Base-by-base conservation (phyloP, 257 asterid genomes). In the Solanum sparsipilum region DNA sequence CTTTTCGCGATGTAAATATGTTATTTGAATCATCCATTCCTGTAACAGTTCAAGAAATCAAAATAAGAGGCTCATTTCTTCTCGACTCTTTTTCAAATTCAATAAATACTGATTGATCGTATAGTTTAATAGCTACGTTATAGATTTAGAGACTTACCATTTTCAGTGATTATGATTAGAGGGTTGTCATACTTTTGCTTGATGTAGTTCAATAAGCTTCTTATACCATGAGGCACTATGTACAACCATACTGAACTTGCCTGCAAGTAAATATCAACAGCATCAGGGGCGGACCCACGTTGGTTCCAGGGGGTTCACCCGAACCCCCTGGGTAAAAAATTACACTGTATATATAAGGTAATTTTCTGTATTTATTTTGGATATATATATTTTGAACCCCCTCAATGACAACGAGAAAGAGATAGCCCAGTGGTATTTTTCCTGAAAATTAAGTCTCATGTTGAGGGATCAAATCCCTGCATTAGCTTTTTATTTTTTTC, bases 231-330 rank as follows among this genome's bases (percentile, higher is more conserved):
- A 52, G 99, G 98, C 35, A 97, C 99, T 52, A 97, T 94, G 89
- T 91, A 94, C 90, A 97, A 67, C 99, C 99, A 97, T 39, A 95
- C 82, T 25, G 99, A 93, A 87, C 93, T 92, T 74, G 99, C 98
- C 98, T 96, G 94, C 68, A 5, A 86, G 68, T 5, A 2, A 31
- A 29, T 21, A 9, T 60, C 60, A 16, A 5, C 60, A 9, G 0
- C 0, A 0, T 31, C n/a, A n/a, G n/a, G n/a, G n/a, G n/a, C n/a
- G n/a, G n/a, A n/a, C n/a, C n/a, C n/a, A n/a, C n/a, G n/a, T n/a
- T n/a, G n/a, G n/a, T n/a, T n/a, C n/a, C n/a, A n/a, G n/a, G n/a
- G n/a, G n/a, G n/a, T n/a, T n/a, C n/a, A n/a, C n/a, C n/a, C n/a
- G n/a, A n/a, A n/a, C n/a, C n/a, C n/a, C n/a, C n/a, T n/a, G n/a